Evolutionary conservation across 2,329 filamentous ascomycete species (phyloP), one percentile per base, ranked within the genome.

Genomic region (Capronia coronata): DNA sequence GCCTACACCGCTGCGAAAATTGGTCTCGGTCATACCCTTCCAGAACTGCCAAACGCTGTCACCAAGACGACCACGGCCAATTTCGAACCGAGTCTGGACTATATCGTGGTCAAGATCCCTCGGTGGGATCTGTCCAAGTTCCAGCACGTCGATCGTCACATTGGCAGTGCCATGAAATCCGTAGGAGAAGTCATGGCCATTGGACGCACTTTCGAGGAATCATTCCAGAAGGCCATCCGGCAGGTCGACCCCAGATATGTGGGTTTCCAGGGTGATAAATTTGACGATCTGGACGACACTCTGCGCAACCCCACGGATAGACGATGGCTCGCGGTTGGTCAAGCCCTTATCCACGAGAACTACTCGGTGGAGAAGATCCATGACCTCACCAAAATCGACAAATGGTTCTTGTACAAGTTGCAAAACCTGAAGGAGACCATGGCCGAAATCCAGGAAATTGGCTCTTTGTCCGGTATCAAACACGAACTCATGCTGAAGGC

Each of bases 161-260:
- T 98, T 65, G 93, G 93, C 61, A 94, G 87, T 65, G 86, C 91
- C 55, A 98, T 98, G 93, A 98, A 97, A 76, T 96, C 90, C 19
- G 90, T 98, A 50, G 93, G 93, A 67, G 93, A 98, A 72, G 93
- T 98, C 53, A 98, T 98, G 93, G 93, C 93, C 58, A 97, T 98
- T 63, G 93, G 93, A 60, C 84, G 93, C 69, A 97, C 93, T 23
- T 98, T 97, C 63, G 93, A 98, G 72, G 93, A 98, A 74, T 94
- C 89, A 13, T 94, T 98, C 75, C 93, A 98, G 71, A 98, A 98
- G 76, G 93, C 93, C 56, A 94, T 96, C 65, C 87, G 93, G 53
- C 88, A 95, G 73, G 91, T 98, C 58, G 93, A 98, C 67, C 91
- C 93, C 60, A 81, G 79, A 63, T 97, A 87, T 67, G 72, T 91